Conservation (phyloP, 805 yeast genomes). For the Alloascoidea hylecoeti region DNA sequence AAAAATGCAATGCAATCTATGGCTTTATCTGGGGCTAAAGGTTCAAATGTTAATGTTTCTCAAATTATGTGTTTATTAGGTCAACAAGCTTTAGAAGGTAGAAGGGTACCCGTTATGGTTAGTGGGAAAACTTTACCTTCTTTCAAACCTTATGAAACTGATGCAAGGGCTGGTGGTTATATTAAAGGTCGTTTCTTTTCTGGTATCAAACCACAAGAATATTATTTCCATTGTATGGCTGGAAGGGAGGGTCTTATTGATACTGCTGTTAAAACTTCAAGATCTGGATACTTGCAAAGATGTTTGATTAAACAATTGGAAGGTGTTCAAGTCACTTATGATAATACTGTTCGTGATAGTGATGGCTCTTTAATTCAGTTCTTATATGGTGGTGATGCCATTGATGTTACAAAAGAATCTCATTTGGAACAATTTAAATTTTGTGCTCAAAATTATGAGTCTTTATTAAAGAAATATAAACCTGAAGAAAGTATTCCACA, state of each 20-base stretch:
- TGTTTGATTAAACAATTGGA: constrained; percentile 96
- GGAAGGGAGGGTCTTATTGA: constrained; percentile 99
- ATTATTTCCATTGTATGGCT: constrained; percentile 99
- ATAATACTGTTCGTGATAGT: constrained; percentile 88
- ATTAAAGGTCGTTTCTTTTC: constrained; percentile 95
- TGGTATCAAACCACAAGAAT: constrained; percentile 96
- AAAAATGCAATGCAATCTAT: constrained; percentile 95
- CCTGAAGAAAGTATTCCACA: constrained; percentile 61
- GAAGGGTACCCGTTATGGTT: constrained; percentile 99
- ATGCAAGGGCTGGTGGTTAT: constrained; percentile 97
- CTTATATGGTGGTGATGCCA: constrained; percentile 94
- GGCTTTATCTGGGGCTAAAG: constrained; percentile 99
- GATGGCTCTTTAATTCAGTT: constrained; percentile 92
- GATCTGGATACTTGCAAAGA: constrained; percentile 97
- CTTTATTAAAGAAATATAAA: constrained; percentile 73
- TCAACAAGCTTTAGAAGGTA: constrained; percentile 97
- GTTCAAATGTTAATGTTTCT: constrained; percentile 95
- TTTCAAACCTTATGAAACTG: constrained; percentile 92
- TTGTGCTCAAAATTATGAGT: constrained; percentile 83
- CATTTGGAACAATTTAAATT: constrained; percentile 88
- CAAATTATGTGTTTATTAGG: constrained; percentile 99
- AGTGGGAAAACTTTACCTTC: constrained; percentile 96
- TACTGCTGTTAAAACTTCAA: constrained; percentile 96
- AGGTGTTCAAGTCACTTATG: constrained; percentile 90
- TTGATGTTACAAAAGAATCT: constrained; percentile 89